Percentiles rank a stretch among this genome's conserved stretches.
Conservation (phyloP, 2,329 filamentous ascomycete species). For the Sporothrix schenckii region DNA sequence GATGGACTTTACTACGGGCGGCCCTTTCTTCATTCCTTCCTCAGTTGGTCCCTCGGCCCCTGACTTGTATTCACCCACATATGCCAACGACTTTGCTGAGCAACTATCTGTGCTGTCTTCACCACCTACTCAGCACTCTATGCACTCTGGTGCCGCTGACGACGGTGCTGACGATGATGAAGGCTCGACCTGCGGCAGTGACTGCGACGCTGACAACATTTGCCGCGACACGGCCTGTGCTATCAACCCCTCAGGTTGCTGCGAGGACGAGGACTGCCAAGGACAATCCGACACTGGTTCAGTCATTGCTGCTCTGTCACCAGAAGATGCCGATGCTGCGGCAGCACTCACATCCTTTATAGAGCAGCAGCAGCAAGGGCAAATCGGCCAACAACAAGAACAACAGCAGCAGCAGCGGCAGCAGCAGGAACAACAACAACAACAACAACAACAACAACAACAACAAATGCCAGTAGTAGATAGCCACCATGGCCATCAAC, state of each 20-base stretch:
- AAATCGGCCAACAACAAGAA: background rate
- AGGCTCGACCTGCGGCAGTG: constrained; percentile 35
- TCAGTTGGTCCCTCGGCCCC: constrained; percentile 22
- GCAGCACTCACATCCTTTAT: constrained; percentile 35
- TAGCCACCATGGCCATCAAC: constrained; percentile 21
- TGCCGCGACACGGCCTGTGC: constrained; percentile 36
- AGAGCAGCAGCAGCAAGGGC: constrained; percentile 11
- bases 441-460: constrained; percentile 19
- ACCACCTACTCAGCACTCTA: constrained; percentile 20
- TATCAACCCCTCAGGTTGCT: constrained; percentile 35
- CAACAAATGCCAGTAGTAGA: constrained; percentile 10
- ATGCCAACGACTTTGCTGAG: constrained; percentile 30
- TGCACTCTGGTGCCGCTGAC: constrained; percentile 6
- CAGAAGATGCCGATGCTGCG: constrained; percentile 36
- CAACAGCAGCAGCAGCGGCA: constrained; percentile 23
- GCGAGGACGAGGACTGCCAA: constrained; percentile 36
- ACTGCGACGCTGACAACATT: constrained; percentile 35
- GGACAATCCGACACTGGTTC: background rate
- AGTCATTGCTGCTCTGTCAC: constrained; percentile 3
- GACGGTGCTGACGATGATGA: constrained; percentile 27
- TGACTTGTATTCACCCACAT: constrained; percentile 8
- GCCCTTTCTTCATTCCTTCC: constrained; percentile 14
- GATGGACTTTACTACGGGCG: constrained; percentile 11
- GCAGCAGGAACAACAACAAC: constrained; percentile 5
- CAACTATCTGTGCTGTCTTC: constrained; percentile 34